A percentile compares a stretch with the other conserved stretches of the same genome.
phyloP scores from a whole-genome alignment of 2,329 filamentous ascomycete species.

The Ceratocystis alfenasii region DNA sequence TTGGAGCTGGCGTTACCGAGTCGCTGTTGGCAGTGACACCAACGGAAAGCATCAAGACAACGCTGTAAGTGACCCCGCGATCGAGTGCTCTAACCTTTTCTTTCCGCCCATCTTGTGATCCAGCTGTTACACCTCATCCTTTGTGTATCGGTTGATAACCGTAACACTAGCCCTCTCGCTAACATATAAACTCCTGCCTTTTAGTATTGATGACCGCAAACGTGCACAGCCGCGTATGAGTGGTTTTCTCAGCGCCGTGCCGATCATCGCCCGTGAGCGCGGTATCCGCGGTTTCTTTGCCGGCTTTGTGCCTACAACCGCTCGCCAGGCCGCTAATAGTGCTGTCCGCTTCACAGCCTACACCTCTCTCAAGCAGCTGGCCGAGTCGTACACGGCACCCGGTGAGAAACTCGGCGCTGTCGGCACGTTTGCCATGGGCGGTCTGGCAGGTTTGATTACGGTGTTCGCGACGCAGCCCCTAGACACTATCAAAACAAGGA shows the following conservation, averaged over 20 bases:
- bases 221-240: constrained; percentile 70
- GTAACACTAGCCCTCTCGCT: background rate
- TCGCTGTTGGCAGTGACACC: constrained; percentile 87
- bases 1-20: constrained; percentile 90
- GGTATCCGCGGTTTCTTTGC: constrained; percentile 91
- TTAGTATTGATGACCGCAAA: constrained; percentile 88
- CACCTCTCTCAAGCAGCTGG: constrained; percentile 79
- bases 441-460: constrained; percentile 77
- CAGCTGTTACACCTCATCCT: background rate
- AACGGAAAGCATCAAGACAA: constrained; percentile 97
- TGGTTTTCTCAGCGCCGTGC: constrained; percentile 83
- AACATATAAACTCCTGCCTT: background rate
- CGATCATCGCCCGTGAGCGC: constrained; percentile 75
- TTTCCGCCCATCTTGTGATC: background rate
- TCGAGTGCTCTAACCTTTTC: background rate
- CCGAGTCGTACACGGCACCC: constrained; percentile 80
- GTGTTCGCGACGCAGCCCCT: constrained; percentile 66
- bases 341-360: constrained; percentile 86
- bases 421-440: constrained; percentile 84
- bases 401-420: constrained; percentile 85
- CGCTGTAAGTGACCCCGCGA: constrained; percentile 44
- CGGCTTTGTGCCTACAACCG: constrained; percentile 88
- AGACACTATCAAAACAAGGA: constrained; percentile 92
- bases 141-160: background rate
- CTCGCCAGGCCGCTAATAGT: constrained; percentile 86